Conservation (phyloP, 805 yeast genomes). For the Yarrowia sp. region DNA sequence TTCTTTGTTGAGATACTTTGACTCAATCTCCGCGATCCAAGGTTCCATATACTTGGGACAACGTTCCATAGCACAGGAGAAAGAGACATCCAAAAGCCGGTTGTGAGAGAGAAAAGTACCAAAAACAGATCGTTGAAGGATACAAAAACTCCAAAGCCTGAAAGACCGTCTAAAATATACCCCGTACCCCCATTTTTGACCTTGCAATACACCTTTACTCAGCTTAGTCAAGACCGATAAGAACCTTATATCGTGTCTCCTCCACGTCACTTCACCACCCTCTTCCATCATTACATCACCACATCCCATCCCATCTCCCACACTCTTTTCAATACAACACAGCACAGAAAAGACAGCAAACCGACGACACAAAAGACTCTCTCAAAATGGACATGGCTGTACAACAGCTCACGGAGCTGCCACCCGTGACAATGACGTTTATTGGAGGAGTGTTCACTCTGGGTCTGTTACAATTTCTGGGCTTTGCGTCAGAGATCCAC, state of each 20-base stretch:
- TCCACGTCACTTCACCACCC: conserved; percentile 23
- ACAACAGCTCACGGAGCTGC: conserved; percentile 25
- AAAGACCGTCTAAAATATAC: too few species aligned
- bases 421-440: conserved; percentile 23
- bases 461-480: conserved; percentile 16
- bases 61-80: too few species aligned
- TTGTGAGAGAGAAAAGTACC: too few species aligned
- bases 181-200: too few species aligned
- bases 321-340: not conserved
- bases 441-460: conserved; percentile 17
- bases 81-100: not conserved
- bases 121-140: not conserved
- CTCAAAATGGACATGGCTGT: conserved; percentile 18
- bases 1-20: not conserved
- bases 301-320: not conserved
- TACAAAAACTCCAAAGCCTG: not conserved
- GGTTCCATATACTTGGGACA: not conserved
- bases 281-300: not conserved
- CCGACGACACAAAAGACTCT: not conserved
- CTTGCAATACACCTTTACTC: not conserved
- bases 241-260: not conserved
- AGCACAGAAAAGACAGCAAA: not conserved
- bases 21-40: too few species aligned
- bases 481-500: conserved; percentile 16
- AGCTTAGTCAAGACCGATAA: conserved; percentile 8